These are phyloP conservation scores for Teunomyces gatunensis DNA, from an alignment of 805 yeast genomes.

Conservation along the genomic window DNA sequence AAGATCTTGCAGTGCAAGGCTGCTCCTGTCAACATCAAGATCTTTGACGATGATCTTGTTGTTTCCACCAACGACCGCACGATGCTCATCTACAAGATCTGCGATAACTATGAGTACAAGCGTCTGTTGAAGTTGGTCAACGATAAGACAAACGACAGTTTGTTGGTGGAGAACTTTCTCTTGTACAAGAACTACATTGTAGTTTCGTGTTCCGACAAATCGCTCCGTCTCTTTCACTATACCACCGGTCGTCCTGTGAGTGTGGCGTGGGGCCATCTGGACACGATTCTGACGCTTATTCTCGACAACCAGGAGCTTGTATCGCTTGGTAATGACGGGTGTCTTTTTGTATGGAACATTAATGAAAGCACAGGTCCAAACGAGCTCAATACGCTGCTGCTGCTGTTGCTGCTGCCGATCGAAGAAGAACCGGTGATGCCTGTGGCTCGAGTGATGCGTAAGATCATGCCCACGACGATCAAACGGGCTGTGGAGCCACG, in stretches of 20 bases:
- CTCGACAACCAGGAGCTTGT: conserved; percentile 26
- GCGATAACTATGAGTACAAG: conserved; percentile 28
- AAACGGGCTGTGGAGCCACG: background rate
- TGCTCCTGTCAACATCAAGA: conserved; percentile 46
- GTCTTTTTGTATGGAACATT: conserved; percentile 49
- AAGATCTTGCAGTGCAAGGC: conserved; percentile 50
- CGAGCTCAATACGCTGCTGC: conserved; percentile 2
- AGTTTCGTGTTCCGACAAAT: conserved; percentile 54
- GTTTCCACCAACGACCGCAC: conserved; percentile 53
- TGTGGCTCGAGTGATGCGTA: conserved; percentile 31
- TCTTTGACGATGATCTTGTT: conserved; percentile 40
- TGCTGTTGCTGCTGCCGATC: background rate
- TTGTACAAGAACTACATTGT: conserved; percentile 30
- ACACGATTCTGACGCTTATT: conserved; percentile 45
- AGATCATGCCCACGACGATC: conserved; percentile 21
- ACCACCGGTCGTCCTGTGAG: conserved; percentile 45
- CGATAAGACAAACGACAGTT: conserved; percentile 37
- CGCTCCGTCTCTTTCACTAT: conserved; percentile 50
- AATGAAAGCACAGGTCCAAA: background rate
- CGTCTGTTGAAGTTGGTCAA: conserved; percentile 42
- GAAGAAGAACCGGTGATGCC: conserved; percentile 19
- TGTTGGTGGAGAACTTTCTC: conserved; percentile 45
- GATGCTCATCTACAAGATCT: conserved; percentile 38
- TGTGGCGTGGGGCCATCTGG: conserved; percentile 54
- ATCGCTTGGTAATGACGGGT: conserved; percentile 52